Evolutionary conservation across 805 yeast species (phyloP), one percentile per base, ranked within the genome.

Genomic region (Metschnikowia orientalis): DNA sequence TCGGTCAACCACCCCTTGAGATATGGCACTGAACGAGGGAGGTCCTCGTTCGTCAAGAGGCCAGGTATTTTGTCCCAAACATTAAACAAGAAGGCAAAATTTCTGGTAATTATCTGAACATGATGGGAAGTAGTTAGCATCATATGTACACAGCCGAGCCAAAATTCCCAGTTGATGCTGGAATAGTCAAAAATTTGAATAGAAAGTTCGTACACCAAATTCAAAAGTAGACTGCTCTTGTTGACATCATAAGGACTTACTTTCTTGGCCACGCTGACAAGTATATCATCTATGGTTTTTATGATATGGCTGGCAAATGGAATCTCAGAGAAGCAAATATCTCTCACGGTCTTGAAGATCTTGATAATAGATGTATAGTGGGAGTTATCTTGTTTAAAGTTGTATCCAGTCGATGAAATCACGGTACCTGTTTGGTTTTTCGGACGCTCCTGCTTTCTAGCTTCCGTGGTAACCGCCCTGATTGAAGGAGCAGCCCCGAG

Each of bases 31-130:
- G n/a, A 18, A 11, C 23, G 30, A 2, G 40, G 34, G 13, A 18
- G 11, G 11, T 18, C 26, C 18, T 11, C 28, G 14, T 30, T 40
- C 2, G 56, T 34, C 28, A 53, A 47, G 12, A 47, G 50, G 26
- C 57, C 59, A 3, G 88, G 84, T 10, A 86, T 62, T 40, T 66
- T 59, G 19, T 79, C 81, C 95, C 95, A 86, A 2, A 79, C 54
- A 52, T 84, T 81, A 60, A 77, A 85, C 34, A 86, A 53, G 35
- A 79, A 69, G 4, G 88, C 75, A 23, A 86, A 53, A 9, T 77
- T 75, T 39, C 83, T 73, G 13, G 81, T 60, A 40, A 82, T 77
- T 14, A 73, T 69, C 42, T 75, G 79, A 43, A 77, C 66, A 52
- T 75, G 83, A 27, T 75, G 77, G 6, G 86, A 75, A 24, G 56